Conservation (phyloP, 768 basidiomycete genomes). For the Phlebiopsis gigantea region DNA sequence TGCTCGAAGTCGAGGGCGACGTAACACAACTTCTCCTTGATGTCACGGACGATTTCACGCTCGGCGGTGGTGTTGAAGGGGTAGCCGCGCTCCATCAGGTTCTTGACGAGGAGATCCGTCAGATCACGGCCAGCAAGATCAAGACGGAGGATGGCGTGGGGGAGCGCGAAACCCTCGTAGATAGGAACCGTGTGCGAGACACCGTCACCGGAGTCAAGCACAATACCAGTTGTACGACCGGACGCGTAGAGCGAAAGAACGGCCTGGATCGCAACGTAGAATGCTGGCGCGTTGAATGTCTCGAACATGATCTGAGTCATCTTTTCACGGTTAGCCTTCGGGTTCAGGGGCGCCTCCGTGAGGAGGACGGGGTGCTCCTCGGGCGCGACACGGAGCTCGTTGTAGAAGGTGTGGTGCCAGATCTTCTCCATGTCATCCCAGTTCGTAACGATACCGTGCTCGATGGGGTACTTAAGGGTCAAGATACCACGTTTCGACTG, state of each 20-base stretch:
- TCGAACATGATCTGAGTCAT: constrained; percentile 98
- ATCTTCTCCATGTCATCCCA: constrained; percentile 79
- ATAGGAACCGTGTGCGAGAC: constrained; percentile 69
- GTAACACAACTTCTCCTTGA: constrained; percentile 82
- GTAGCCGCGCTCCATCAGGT: constrained; percentile 57
- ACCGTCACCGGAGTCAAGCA: constrained; percentile 72
- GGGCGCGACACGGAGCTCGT: constrained; percentile 88
- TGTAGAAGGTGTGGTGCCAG: constrained; percentile 79
- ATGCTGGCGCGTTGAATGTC: constrained; percentile 89
- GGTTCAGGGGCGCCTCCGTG: constrained; percentile 90
- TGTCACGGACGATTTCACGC: constrained; percentile 59
- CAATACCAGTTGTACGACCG: constrained; percentile 69
- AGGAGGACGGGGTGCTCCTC: constrained; percentile 90
- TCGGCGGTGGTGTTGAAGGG: constrained; percentile 58
- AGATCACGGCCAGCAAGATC: constrained; percentile 64
- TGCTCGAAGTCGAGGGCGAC: constrained; percentile 71
- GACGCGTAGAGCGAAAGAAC: constrained; percentile 76
- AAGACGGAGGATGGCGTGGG: constrained; percentile 65
- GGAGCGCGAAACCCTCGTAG: constrained; percentile 67
- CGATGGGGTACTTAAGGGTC: constrained; percentile 65
- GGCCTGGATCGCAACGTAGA: constrained; percentile 91
- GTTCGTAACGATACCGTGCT: constrained; percentile 71
- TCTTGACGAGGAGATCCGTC: constrained; percentile 53
- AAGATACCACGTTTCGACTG: constrained; percentile 72
- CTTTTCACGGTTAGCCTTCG: constrained; percentile 90